Conservation (phyloP, 805 yeast genomes). For the Barnettozyma botsteinii region DNA sequence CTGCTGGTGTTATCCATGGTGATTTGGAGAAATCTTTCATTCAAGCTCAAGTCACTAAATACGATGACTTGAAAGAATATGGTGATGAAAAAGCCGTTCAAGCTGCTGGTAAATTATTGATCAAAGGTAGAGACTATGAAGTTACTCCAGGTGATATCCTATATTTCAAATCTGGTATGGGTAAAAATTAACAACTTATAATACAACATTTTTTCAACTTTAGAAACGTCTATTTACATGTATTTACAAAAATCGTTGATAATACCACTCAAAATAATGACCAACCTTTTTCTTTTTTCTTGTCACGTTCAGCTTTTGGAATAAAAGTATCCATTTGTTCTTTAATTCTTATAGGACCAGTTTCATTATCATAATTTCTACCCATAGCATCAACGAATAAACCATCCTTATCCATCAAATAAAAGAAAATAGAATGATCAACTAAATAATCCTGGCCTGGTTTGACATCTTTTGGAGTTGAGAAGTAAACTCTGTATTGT, state of each 20-base stretch:
- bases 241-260: neutral
- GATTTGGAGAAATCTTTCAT: constrained; percentile 94
- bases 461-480: constrained; percentile 92
- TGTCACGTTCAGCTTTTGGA: constrained; percentile 65
- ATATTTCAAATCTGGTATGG: constrained; percentile 91
- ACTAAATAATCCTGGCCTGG: constrained; percentile 96
- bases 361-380: constrained; percentile 74
- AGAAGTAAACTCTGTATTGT: constrained; percentile 87
- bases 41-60: constrained; percentile 88
- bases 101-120: constrained; percentile 82
- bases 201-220: constrained; percentile 20
- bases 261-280: constrained; percentile 24
- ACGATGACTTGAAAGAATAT: constrained; percentile 65
- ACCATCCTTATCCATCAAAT: constrained; percentile 98
- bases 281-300: constrained; percentile 55
- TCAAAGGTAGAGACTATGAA: constrained; percentile 91
- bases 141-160: constrained; percentile 94
- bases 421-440: constrained; percentile 95
- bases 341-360: constrained; percentile 71
- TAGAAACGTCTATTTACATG: constrained; percentile 1
- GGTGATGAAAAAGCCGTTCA: constrained; percentile 79
- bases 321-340: constrained; percentile 70
- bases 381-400: constrained; percentile 92
- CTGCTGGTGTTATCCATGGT: constrained; percentile 96
- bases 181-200: constrained; percentile 39